These are phyloP conservation scores for Tieghemostelium lacteum DNA, from an alignment of 78 protist species.

Conservation along the genomic window DNA sequence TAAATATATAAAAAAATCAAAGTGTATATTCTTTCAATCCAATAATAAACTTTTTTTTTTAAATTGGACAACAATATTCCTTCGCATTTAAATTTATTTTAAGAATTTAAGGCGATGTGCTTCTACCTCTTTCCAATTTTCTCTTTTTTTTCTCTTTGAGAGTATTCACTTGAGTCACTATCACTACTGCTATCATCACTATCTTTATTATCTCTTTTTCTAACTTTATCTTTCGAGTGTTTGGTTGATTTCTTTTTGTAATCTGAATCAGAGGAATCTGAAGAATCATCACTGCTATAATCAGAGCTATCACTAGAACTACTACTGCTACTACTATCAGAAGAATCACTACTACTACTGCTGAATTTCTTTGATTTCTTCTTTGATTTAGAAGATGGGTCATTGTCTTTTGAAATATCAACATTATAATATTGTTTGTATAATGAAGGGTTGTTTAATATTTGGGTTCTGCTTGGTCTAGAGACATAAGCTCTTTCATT, in stretches of 20 bases:
- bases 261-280: not conserved
- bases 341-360: not conserved
- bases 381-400: not conserved
- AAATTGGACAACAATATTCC: not conserved
- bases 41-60: constrained; percentile 33
- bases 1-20: not conserved
- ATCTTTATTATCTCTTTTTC: not conserved
- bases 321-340: not conserved
- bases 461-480: constrained; percentile 30
- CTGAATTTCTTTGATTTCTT: not conserved
- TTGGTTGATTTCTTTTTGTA: not conserved
- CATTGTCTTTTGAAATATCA: not conserved
- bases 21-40: constrained; percentile 38
- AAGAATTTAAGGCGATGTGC: constrained; percentile 6
- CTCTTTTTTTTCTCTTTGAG: not conserved
- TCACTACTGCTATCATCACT: constrained; percentile 16
- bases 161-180: not conserved
- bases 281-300: not conserved
- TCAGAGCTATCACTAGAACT: constrained; percentile 3
- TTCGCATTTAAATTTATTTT: constrained; percentile 6
- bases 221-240: not conserved
- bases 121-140: constrained; percentile 9
- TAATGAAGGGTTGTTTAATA: not conserved
- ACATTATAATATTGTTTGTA: not conserved
- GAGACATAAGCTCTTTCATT: not conserved